phyloP scores from a whole-genome alignment of 257 asterid genomes.

The Salvia hispanica region DNA sequence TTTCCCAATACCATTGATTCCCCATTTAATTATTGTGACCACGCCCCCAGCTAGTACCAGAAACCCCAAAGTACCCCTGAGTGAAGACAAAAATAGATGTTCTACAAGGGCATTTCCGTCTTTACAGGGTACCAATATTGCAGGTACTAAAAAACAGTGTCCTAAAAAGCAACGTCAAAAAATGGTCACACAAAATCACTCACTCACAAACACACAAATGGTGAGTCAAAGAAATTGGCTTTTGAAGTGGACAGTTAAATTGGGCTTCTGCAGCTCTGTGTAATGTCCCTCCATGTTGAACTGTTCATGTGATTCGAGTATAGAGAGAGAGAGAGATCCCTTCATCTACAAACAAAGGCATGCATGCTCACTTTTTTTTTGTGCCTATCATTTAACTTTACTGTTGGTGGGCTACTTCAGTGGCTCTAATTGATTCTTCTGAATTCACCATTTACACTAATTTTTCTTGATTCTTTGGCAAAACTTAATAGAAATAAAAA shows the following conservation, averaged over 20 bases:
- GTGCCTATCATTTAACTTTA: conserved; percentile 43
- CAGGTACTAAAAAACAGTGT: conserved; percentile 35
- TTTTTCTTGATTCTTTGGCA: conserved; percentile 39
- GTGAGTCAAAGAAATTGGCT: conserved; percentile 47
- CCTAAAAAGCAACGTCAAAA: conserved; percentile 48
- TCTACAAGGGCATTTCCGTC: conserved; percentile 27
- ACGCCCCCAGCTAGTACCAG: conserved; percentile 7
- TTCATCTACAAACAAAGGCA: conserved; percentile 33
- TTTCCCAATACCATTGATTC: conserved; percentile 50
- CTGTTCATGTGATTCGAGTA: conserved; percentile 41
- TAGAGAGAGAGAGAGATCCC: conserved; percentile 31
- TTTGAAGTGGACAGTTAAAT: conserved; percentile 38
- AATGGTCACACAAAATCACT: conserved; percentile 40
- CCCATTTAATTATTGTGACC: conserved; percentile 35
- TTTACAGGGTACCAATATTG: conserved; percentile 20
- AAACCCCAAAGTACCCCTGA: conserved; percentile 36
- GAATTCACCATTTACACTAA: conserved; percentile 15
- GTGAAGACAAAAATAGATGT: conserved; percentile 6
- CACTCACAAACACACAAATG: conserved; percentile 33
- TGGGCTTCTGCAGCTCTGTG: conserved; percentile 39
- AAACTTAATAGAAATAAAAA: background rate
- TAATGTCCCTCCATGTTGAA: conserved; percentile 34
- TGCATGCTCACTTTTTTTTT: conserved; percentile 46
- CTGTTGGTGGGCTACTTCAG: conserved; percentile 38
- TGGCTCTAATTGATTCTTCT: conserved; percentile 10